These are phyloP conservation scores for Capronia americana DNA, from an alignment of 2,329 filamentous ascomycete genomes.

Conservation along the genomic window DNA sequence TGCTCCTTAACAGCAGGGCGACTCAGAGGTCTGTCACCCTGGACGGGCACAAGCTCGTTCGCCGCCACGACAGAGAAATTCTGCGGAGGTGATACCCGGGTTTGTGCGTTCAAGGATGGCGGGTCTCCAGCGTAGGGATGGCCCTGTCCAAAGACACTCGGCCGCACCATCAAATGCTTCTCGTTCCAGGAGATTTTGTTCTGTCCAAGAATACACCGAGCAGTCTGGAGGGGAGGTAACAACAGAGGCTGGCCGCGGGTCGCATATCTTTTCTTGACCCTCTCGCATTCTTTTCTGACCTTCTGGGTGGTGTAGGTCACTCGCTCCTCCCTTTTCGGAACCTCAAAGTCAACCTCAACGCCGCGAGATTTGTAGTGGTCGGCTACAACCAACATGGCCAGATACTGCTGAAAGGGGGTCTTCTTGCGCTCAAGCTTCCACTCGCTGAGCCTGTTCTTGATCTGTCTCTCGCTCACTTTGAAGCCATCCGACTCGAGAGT, in stretches of 20 bases:
- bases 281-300: constrained; percentile 35
- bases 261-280: constrained; percentile 26
- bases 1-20: background rate
- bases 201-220: constrained; percentile 13
- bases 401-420: constrained; percentile 28
- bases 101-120: background rate
- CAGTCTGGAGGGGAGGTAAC: constrained; percentile 15
- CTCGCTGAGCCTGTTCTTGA: constrained; percentile 33
- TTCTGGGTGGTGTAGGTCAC: constrained; percentile 20
- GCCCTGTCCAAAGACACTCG: background rate
- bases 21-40: background rate
- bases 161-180: background rate
- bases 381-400: constrained; percentile 30
- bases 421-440: constrained; percentile 36
- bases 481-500: constrained; percentile 23
- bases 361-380: constrained; percentile 10
- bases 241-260: constrained; percentile 5
- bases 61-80: background rate
- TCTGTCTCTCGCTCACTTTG: constrained; percentile 30
- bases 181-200: constrained; percentile 3
- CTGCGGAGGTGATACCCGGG: background rate
- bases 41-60: background rate
- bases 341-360: constrained; percentile 24
- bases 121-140: background rate
- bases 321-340: constrained; percentile 27